A percentile compares a stretch with the other conserved stretches of the same genome.
These are phyloP conservation scores for Penicillium alfredii DNA, from an alignment of 495 filamentous ascomycete species.

Conservation along the genomic window DNA sequence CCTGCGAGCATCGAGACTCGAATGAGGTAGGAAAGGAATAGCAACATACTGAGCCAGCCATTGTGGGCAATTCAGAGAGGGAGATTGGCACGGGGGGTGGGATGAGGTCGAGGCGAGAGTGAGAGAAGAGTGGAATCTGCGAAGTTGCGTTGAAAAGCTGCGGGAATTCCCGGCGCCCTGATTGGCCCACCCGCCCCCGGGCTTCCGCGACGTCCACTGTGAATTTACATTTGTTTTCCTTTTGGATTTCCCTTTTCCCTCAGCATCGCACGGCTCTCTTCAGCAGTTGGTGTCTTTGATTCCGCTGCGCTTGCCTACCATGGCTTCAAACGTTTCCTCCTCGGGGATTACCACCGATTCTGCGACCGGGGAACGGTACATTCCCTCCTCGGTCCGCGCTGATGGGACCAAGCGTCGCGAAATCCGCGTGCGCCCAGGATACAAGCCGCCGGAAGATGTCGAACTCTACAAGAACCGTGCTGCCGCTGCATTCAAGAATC, in stretches of 20 bases:
- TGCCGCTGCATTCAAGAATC: slow-evolving; percentile 78
- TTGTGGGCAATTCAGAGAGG: slow-evolving; percentile 40
- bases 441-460: slow-evolving; percentile 91
- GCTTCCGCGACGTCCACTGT: too few species aligned
- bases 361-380: slow-evolving; percentile 71
- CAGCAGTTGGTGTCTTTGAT: too few species aligned
- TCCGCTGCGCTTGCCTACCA: slow-evolving; percentile 13
- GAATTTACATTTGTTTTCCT: background rate
- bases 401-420: slow-evolving; percentile 88
- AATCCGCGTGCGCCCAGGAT: slow-evolving; percentile 88
- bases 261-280: too few species aligned
- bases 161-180: slow-evolving; percentile 42
- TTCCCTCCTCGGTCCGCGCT: slow-evolving; percentile 77
- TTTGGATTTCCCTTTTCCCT: too few species aligned
- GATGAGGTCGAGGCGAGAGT: slow-evolving; percentile 5
- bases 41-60: slow-evolving; percentile 47
- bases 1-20: too few species aligned
- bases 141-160: slow-evolving; percentile 34
- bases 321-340: slow-evolving; percentile 26
- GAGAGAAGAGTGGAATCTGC: slow-evolving; percentile 8
- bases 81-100: slow-evolving; percentile 17
- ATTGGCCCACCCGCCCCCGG: slow-evolving; percentile 36
- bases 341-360: slow-evolving; percentile 74
- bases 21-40: background rate
- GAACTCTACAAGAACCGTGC: slow-evolving; percentile 92